These are phyloP conservation scores for Kazachstania bromeliacearum DNA, from an alignment of 805 yeast species.

Conservation along the genomic window DNA sequence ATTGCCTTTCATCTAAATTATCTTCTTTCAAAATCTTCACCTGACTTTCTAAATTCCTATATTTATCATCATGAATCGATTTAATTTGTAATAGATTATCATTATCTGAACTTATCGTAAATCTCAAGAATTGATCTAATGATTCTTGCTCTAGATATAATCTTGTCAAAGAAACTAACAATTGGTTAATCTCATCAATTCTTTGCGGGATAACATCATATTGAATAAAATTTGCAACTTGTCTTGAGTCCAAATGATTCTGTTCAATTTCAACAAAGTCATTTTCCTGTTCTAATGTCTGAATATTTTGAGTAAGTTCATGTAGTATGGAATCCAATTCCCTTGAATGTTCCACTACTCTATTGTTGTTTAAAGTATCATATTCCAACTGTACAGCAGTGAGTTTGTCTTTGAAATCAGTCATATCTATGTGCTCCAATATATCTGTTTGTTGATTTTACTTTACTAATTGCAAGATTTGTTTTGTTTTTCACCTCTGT, in stretches of 20 bases:
- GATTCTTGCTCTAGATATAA: constrained; percentile 28
- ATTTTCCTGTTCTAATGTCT: constrained; percentile 16
- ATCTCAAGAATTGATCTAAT: constrained; percentile 25
- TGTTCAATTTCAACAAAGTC: constrained; percentile 9
- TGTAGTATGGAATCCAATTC: constrained; percentile 11
- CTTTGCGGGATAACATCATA: constrained; percentile 11
- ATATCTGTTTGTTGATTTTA: too few species aligned
- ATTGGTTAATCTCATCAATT: constrained; percentile 14
- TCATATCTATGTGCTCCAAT: too few species aligned
- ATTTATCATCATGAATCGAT: constrained; percentile 19
- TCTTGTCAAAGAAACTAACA: constrained; percentile 17
- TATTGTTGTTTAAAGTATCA: too few species aligned
- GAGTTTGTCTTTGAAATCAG: too few species aligned
- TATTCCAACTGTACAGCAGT: too few species aligned
- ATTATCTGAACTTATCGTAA: constrained; percentile 18
- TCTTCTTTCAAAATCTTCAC: constrained; percentile 16
- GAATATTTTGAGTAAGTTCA: constrained; percentile 18
- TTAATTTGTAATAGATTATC: constrained; percentile 11
- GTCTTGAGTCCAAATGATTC: background rate
- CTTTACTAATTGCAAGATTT: too few species aligned
- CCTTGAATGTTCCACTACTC: constrained; percentile 19
- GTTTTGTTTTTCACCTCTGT: too few species aligned
- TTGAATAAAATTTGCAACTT: constrained; percentile 11
- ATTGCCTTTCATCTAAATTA: constrained; percentile 9
- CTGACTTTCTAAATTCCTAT: constrained; percentile 13